phyloP scores from a whole-genome alignment of 805 yeast genomes.

The Kuraishia floccosa region DNA sequence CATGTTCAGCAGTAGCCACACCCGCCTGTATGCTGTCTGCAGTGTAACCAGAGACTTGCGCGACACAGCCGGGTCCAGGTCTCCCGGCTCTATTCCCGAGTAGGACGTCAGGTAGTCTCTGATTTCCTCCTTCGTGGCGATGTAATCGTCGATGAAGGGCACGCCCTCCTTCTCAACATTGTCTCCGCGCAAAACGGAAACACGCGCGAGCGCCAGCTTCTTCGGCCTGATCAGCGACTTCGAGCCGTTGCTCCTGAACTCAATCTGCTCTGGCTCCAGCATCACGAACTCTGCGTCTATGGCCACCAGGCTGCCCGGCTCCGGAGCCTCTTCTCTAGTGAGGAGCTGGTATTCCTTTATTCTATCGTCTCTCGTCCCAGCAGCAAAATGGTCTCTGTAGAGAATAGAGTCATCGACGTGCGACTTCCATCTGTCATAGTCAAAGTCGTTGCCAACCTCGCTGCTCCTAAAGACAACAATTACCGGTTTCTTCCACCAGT shows the following conservation, averaged over 20 bases:
- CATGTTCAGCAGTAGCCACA: conserved; percentile 82
- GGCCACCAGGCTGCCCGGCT: conserved; percentile 69
- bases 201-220: conserved; percentile 70
- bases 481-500: conserved; percentile 80
- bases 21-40: conserved; percentile 74
- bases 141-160: conserved; percentile 90
- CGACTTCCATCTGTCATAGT: conserved; percentile 39
- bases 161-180: conserved; percentile 53
- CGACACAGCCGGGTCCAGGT: conserved; percentile 62
- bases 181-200: conserved; percentile 73
- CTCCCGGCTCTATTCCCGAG: conserved; percentile 93
- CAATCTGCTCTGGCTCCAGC: conserved; percentile 66
- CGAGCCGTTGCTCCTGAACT: conserved; percentile 62
- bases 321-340: conserved; percentile 60
- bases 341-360: conserved; percentile 58
- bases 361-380: conserved; percentile 46
- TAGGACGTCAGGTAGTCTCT: conserved; percentile 81
- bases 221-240: conserved; percentile 66
- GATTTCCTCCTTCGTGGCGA: conserved; percentile 59
- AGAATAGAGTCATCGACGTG: conserved; percentile 53
- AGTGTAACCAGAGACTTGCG: conserved; percentile 61
- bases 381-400: conserved; percentile 66
- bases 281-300: conserved; percentile 96
- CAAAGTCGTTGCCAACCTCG: conserved; percentile 25
- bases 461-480: conserved; percentile 52